Evolutionary conservation across 1,284 basidiomycete genomes (phyloP).

Genomic region (Ustilago tritici): DNA sequence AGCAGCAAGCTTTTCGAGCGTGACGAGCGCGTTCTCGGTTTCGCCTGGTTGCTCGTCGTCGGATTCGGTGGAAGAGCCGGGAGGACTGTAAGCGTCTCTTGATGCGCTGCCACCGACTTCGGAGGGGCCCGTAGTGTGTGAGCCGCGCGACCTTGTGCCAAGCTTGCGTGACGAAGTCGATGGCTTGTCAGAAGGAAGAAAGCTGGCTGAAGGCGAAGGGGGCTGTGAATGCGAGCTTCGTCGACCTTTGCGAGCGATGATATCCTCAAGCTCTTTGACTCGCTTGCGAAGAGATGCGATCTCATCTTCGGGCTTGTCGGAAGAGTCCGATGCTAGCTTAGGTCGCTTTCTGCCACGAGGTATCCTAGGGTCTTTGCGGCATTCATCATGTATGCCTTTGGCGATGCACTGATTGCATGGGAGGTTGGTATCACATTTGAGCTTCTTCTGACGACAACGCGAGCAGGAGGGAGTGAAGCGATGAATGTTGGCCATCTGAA

Average conservation of each 20-base stretch:
- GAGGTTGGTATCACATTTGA: constrained; percentile 53
- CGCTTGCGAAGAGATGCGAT: constrained; percentile 37
- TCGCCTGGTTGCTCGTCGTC: constrained; percentile 43
- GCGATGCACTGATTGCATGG: constrained; percentile 57
- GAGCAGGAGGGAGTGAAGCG: constrained; percentile 53
- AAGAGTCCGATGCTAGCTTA: constrained; percentile 17
- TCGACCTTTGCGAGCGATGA: constrained; percentile 6
- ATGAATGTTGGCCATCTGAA: constrained; percentile 43
- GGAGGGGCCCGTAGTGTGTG: constrained; percentile 26
- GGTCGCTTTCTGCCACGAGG: constrained; percentile 54
- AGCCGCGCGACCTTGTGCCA: constrained; percentile 33
- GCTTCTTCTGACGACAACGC: constrained; percentile 52
- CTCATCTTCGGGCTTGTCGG: constrained; percentile 30
- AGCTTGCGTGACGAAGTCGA: constrained; percentile 21
- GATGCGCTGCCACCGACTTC: constrained; percentile 21
- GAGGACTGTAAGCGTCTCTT: constrained; percentile 22
- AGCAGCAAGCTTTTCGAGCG: constrained; percentile 48
- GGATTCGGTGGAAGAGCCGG: constrained; percentile 19
- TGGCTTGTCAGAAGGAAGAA: constrained; percentile 16
- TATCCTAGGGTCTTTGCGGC: constrained; percentile 51
- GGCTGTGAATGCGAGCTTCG: constrained; percentile 12
- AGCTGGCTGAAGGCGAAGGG: constrained; percentile 15
- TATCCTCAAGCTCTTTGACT: constrained; percentile 37
- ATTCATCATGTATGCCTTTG: constrained; percentile 52
- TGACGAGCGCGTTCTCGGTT: constrained; percentile 31